Percentiles rank a stretch among this genome's conserved stretches.
Evolutionary conservation across 495 filamentous ascomycete species (phyloP).

Genomic region (Penicillium silybi): DNA sequence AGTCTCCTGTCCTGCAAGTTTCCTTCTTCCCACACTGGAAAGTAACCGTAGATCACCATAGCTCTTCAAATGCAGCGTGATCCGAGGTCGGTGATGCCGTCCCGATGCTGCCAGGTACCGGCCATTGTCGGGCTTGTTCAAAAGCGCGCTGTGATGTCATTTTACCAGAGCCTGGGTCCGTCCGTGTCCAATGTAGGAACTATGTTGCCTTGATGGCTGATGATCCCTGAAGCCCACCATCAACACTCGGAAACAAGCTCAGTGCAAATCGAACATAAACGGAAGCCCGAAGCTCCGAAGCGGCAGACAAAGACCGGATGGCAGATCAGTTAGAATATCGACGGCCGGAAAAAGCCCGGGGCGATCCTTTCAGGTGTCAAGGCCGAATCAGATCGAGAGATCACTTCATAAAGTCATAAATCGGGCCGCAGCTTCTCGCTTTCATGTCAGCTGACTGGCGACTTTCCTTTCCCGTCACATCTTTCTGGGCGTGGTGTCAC

Average conservation of each 20-base stretch:
- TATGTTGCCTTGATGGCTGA: not conserved
- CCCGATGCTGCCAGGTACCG: conserved; percentile 17
- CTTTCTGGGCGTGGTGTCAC: not conserved
- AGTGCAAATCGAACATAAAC: not conserved
- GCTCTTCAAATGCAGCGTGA: not conserved
- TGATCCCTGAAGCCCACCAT: too few relatives aligned
- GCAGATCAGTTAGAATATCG: conserved; percentile 1
- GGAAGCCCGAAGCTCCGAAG: not conserved
- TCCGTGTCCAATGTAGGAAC: not conserved
- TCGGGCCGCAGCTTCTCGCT: conserved; percentile 15
- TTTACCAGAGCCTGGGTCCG: not conserved
- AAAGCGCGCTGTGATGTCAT: conserved; percentile 22
- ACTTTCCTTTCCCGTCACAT: not conserved
- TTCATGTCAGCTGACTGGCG: conserved; percentile 23
- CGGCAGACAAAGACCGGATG: not conserved
- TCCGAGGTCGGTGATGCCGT: not conserved
- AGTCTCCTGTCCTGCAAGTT: not conserved
- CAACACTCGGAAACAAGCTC: not conserved
- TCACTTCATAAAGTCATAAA: conserved; percentile 22
- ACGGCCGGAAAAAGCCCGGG: not conserved
- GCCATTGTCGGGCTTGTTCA: conserved; percentile 7
- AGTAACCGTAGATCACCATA: not conserved
- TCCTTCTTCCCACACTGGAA: not conserved
- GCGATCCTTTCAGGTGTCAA: not conserved
- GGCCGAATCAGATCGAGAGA: conserved; percentile 10